These are phyloP conservation scores for Didymella segeticola DNA, from an alignment of 2,329 filamentous ascomycete species.

Conservation along the genomic window DNA sequence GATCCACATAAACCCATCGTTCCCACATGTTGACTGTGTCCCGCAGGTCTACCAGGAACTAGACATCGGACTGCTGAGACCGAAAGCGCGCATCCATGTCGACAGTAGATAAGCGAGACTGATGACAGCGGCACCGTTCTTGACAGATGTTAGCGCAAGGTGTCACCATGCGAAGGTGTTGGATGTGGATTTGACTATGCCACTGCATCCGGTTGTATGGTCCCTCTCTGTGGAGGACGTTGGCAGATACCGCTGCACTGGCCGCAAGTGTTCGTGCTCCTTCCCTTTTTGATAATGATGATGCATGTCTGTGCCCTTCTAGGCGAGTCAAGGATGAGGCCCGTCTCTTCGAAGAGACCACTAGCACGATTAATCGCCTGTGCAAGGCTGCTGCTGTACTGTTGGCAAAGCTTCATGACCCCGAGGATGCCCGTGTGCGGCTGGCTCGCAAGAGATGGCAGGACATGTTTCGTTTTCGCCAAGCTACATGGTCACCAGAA, in stretches of 20 bases:
- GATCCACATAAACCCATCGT: slow-evolving; percentile 4
- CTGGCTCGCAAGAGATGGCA: too few relatives aligned
- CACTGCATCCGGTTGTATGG: neutral
- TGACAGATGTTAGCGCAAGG: slow-evolving; percentile 4
- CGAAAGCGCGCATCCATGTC: neutral
- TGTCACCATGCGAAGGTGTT: neutral
- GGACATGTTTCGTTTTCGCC: neutral
- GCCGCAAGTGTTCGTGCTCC: neutral
- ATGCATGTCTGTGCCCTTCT: slow-evolving; percentile 1
- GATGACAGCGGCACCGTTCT: neutral
- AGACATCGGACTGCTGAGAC: neutral
- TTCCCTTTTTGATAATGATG: neutral
- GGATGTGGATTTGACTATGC: neutral
- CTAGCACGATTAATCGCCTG: neutral
- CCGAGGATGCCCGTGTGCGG: too few relatives aligned
- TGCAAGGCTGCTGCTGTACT: neutral
- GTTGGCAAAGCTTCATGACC: neutral
- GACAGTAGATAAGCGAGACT: slow-evolving; percentile 2
- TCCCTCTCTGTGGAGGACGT: neutral
- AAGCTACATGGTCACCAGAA: neutral
- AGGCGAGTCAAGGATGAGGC: neutral
- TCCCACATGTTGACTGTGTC: neutral
- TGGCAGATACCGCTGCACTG: neutral
- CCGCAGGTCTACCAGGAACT: neutral
- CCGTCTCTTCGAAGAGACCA: neutral